Evolutionary conservation across 1,284 basidiomycete species (phyloP), one percentile per base, ranked within the genome.

Genomic region (Melanopsichium pennsylvanicum): DNA sequence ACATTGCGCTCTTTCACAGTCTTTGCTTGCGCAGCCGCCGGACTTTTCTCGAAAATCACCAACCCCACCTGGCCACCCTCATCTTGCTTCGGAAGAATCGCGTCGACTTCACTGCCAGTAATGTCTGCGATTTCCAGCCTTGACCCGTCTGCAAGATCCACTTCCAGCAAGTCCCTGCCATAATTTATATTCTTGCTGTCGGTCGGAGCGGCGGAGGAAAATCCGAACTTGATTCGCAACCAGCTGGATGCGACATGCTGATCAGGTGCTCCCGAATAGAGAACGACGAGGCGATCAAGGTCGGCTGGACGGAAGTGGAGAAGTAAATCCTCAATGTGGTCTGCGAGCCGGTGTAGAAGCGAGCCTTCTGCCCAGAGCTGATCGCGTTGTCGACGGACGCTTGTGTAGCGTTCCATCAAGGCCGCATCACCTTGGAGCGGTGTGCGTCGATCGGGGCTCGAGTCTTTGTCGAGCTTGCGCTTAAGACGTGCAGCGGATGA

Each of bases 151-250:
- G 50, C 48, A 5, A 69, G 43, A n/a, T 56, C 55, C 26, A 69
- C 27, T 21, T 59, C 50, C 26, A 62, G 35, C 44, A 56, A 34
- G 15, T 52, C 54, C 3, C 54, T 47, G 13, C 48, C 60, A 16
- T 15, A 10, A 13, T 44, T 45, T 8, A 8, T 25, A 1, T 40
- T 38, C 23, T 25, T 18, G 15, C 22, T 21, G 11, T 12, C 25
- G n/a, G 42, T 23, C 2, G 45, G 46, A 15, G 39, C 32, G 3
- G 44, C 19, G 15, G 49, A 42, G 29, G 45, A 51, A 13, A 63
- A 51, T 2, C 66, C 66, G 15, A 72, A 58, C 22, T 72, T 72
- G 51, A 56, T 44, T 3, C 70, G 57, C 12, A 72, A 44, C 70
- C 70, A 72, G 25, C 58, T 50, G 5, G 70, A 70, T 1, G 61